These are phyloP conservation scores for Hypoxylon sp. DNA, from an alignment of 2,329 filamentous ascomycete genomes.

Conservation along the genomic window DNA sequence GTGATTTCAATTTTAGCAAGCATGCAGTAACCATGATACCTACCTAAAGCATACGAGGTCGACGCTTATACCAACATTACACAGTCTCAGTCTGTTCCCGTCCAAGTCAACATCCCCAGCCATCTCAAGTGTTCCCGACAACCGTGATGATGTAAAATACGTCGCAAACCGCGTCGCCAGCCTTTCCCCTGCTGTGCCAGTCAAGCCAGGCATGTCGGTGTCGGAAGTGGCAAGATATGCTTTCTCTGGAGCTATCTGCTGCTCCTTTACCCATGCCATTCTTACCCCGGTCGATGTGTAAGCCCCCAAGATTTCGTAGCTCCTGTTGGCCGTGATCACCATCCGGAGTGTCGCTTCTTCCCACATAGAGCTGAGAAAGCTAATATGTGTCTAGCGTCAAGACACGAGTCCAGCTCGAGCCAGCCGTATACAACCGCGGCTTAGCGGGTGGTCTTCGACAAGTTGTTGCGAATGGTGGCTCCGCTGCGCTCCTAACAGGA, in stretches of 20 bases:
- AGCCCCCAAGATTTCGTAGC: constrained; percentile 35
- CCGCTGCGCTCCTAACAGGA: constrained; percentile 43
- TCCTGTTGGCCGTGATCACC: constrained; percentile 20
- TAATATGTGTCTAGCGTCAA: constrained; percentile 43
- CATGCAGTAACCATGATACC: constrained; percentile 39
- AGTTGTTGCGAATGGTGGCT: constrained; percentile 38
- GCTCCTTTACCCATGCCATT: constrained; percentile 45
- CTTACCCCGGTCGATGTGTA: constrained; percentile 46
- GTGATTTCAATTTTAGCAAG: constrained; percentile 43
- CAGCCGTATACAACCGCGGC: constrained; percentile 43
- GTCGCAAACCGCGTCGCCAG: constrained; percentile 30
- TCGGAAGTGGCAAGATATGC: constrained; percentile 43
- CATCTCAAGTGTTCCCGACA: constrained; percentile 36
- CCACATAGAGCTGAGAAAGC: constrained; percentile 11
- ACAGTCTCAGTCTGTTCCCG: constrained; percentile 34
- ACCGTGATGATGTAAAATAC: constrained; percentile 37
- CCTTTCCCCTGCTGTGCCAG: constrained; percentile 20
- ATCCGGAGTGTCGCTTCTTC: constrained; percentile 10
- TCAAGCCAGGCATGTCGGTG: constrained; percentile 27
- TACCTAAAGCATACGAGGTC: constrained; percentile 33
- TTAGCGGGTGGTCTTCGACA: constrained; percentile 44
- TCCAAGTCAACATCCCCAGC: constrained; percentile 26
- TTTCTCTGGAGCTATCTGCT: constrained; percentile 45
- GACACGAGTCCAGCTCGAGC: constrained; percentile 45
- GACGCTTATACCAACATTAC: constrained; percentile 40